Evolutionary conservation across 352 stramenopile genomes (phyloP), one percentile per base, ranked within the genome.

Genomic region (Globisporangium middletonii): DNA sequence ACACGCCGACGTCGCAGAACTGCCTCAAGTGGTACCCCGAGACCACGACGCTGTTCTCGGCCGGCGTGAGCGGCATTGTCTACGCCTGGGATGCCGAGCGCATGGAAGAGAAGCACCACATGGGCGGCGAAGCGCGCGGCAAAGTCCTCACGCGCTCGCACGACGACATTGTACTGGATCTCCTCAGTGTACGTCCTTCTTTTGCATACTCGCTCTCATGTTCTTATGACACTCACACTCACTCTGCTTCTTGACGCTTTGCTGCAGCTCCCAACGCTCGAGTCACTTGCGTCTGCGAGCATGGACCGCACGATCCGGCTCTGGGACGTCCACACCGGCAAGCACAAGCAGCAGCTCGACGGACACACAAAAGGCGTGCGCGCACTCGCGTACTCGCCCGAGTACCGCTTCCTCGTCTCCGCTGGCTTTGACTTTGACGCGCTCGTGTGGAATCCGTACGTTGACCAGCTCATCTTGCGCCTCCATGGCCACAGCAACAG

Each of bases 401-500:
- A 95, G 57, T 95, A 95, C 57, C 70, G 84, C 11, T 94, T 96
- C 57, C 75, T 96, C 16, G 80, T 96, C 23, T 92, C 77, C 15
- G 88, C 79, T 4, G 86, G 86, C 9, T 96, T 96, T 62, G 88
- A 96, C 57, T 95, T 94, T 50, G 83, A 96, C 51, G 85, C 80
- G 45, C 67, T 93, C 8, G 85, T 96, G 23, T 96, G 88, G 86
- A 96, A 95, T 54, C 88, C 88, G 27, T 96, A 96, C 68, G 83
- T 95, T 1, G 81, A 92, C 55, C 82, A 94, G 61, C 72, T 95
- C 43, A 96, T 96, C 50, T 51, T 94, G 52, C 75, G 84, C 4
- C 71, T 96, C 3, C 81, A 91, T 42, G 88, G 88, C 41, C 88
- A 96, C 65, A 92, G 83, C 57, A 91, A 90, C 58, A 88, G 83